A percentile compares a stretch with the other conserved stretches of the same genome.
Evolutionary conservation across 352 stramenopile genomes (phyloP).

Genomic region (Pythium aristosporum): DNA sequence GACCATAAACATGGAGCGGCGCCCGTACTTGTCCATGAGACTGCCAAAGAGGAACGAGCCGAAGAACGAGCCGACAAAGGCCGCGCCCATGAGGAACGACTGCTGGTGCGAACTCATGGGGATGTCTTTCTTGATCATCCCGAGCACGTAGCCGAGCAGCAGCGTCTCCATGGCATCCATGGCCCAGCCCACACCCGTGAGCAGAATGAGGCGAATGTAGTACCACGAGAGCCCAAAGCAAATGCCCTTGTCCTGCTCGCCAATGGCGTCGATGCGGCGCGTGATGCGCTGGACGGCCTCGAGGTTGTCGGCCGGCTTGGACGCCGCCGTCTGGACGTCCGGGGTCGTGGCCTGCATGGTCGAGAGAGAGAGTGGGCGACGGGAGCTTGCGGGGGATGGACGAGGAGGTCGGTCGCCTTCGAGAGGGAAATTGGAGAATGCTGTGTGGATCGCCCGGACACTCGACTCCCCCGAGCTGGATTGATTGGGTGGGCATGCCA

Average conservation of each 20-base stretch:
- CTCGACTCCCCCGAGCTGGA: not conserved
- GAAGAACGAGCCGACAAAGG: conserved; percentile 67
- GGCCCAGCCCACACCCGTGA: conserved; percentile 68
- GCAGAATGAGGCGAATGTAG: conserved; percentile 66
- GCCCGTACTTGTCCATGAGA: conserved; percentile 64
- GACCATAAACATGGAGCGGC: conserved; percentile 65
- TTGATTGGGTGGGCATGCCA: conserved; percentile 1
- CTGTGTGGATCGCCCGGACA: not conserved
- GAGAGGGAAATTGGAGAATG: conserved; percentile 16
- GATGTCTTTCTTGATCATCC: conserved; percentile 48
- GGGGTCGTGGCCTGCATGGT: not conserved
- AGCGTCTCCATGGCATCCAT: conserved; percentile 80
- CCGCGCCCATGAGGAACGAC: conserved; percentile 46
- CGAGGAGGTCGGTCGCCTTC: not conserved
- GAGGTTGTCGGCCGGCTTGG: conserved; percentile 32
- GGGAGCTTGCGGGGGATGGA: not conserved
- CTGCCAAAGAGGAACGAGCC: conserved; percentile 57
- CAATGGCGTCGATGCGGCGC: conserved; percentile 62
- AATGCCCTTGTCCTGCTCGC: conserved; percentile 44
- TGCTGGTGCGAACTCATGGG: conserved; percentile 32
- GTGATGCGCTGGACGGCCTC: conserved; percentile 64
- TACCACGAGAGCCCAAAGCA: conserved; percentile 64
- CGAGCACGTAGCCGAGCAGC: conserved; percentile 56
- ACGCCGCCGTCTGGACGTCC: not conserved
- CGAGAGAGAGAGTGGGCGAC: not conserved